phyloP scores from a whole-genome alignment of 768 basidiomycete species.

The Rhizopogon vesiculosus region DNA sequence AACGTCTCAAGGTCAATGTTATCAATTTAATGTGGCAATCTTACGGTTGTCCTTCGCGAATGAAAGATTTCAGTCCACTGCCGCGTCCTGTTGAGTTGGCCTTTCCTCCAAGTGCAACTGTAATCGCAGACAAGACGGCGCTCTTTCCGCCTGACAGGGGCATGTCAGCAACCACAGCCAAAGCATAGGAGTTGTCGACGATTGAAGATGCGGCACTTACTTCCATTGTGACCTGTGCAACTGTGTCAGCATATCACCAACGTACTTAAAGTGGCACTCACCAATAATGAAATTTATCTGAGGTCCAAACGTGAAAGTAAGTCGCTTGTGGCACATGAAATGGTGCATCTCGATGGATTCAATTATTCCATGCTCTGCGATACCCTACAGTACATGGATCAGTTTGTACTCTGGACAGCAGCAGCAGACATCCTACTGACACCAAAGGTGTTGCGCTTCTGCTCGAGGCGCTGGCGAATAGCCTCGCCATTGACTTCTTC shows the following conservation, averaged over 20 bases:
- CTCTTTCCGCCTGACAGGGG: conserved; percentile 79
- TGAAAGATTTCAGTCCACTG: conserved; percentile 76
- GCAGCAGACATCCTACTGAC: conserved; percentile 42
- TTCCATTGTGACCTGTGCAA: conserved; percentile 80
- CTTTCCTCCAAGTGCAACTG: conserved; percentile 91
- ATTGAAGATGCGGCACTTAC: conserved; percentile 41
- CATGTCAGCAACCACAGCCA: neutral
- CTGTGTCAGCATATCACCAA: conserved; percentile 1
- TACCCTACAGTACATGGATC: conserved; percentile 40
- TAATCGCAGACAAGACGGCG: conserved; percentile 89
- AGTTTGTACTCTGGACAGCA: neutral
- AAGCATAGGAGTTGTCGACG: neutral
- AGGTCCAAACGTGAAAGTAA: conserved; percentile 82
- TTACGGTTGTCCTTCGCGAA: conserved; percentile 78
- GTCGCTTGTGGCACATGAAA: conserved; percentile 93
- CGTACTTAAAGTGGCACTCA: conserved; percentile 23
- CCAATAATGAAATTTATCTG: conserved; percentile 98
- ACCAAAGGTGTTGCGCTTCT: conserved; percentile 33
- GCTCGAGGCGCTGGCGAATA: conserved; percentile 51
- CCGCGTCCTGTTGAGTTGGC: conserved; percentile 89
- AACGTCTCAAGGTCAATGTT: neutral
- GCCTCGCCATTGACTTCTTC: conserved; percentile 56
- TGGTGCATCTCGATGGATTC: conserved; percentile 82
- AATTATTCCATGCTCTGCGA: conserved; percentile 87
- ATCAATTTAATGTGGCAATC: conserved; percentile 17